Percentiles rank a stretch among this genome's conserved stretches.
These are phyloP conservation scores for Bisporella sp. DNA, from an alignment of 2,329 filamentous ascomycete species.

Conservation along the genomic window DNA sequence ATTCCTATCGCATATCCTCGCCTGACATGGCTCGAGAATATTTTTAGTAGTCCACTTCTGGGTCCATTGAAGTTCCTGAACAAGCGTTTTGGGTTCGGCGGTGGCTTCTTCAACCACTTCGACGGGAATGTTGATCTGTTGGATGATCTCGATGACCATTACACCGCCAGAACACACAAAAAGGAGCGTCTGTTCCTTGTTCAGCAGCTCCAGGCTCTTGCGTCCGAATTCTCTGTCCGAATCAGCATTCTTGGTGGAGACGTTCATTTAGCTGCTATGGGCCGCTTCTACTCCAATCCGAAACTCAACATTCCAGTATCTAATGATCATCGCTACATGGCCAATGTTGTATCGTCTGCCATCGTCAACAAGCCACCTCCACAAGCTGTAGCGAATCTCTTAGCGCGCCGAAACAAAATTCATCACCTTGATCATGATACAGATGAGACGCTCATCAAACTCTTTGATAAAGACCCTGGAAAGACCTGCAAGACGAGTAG, in stretches of 20 bases:
- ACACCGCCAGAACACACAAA: conserved; percentile 89
- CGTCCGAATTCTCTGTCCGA: conserved; percentile 79
- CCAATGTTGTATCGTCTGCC: conserved; percentile 86
- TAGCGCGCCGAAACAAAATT: conserved; percentile 83
- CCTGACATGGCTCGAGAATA: conserved; percentile 93
- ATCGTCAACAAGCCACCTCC: conserved; percentile 95
- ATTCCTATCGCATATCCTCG: conserved; percentile 85
- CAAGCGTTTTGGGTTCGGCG: conserved; percentile 79
- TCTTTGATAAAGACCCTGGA: conserved; percentile 88
- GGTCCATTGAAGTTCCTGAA: conserved; percentile 85
- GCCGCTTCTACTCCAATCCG: conserved; percentile 90
- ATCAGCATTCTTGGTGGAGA: conserved; percentile 91
- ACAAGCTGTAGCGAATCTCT: conserved; percentile 77
- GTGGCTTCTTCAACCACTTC: conserved; percentile 86
- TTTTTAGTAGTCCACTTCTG: conserved; percentile 78
- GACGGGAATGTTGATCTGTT: conserved; percentile 89
- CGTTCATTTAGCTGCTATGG: conserved; percentile 85
- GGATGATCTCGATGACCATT: conserved; percentile 92
- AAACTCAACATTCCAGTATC: conserved; percentile 69
- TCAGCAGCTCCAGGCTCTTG: conserved; percentile 73
- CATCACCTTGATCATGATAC: conserved; percentile 65
- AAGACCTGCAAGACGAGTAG: conserved; percentile 62
- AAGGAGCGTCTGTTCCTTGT: conserved; percentile 74
- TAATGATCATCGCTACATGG: conserved; percentile 88
- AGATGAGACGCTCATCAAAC: conserved; percentile 87